Base-by-base conservation (phyloP, 345 rosid genomes). In the Aethionema arabicum region DNA sequence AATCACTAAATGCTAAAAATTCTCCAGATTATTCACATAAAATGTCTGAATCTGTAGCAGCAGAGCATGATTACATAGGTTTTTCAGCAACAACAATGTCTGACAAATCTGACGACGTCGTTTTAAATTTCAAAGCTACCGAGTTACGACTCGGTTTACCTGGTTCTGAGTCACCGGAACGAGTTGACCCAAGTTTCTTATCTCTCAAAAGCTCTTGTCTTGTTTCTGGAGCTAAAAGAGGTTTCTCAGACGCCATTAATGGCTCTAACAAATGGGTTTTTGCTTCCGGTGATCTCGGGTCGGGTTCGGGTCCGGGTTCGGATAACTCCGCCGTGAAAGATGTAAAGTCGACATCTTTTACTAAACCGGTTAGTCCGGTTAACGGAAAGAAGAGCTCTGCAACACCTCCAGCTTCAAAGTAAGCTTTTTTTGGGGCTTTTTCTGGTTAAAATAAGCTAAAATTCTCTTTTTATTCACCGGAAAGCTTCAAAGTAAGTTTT, bases 131-230 rank as follows among this genome's bases (percentile, higher is more conserved):
- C 49, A 82, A 77, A 67, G 93, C 89, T 5, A 86, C 93, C n/a
- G 87, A 86, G 82, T 68, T 86, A 64, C 79, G 90, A 61, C 90
- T 86, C 57, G 95, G 90, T 58, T 73, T 84, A 69, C 95, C 95
- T 2, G 95, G 95, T 35, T 84, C 82, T 5, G 79, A 74, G 61
- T 86, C 95, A 11, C 84, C 87, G 11, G 80, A 69, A 15, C 70
- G 87, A 62, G 79, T 62, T 6, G 73, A 60, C 54, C 1, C 59
- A 4, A 33, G 61, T 29, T 59, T 65, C 65, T 46, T 67, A 53
- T 61, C 86, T 41, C 63, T 74, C 48, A 80, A 80, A 65, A 74
- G 74, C 61, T 76, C 53, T 41, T 63, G 59, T 56, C 59, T 69
- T 4, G 68, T 74, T 3, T 73, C 85, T 16, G 82, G 87, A 3